Evolutionary conservation across 495 filamentous ascomycete genomes (phyloP).

Genomic region (Penicillium simplicissimum): DNA sequence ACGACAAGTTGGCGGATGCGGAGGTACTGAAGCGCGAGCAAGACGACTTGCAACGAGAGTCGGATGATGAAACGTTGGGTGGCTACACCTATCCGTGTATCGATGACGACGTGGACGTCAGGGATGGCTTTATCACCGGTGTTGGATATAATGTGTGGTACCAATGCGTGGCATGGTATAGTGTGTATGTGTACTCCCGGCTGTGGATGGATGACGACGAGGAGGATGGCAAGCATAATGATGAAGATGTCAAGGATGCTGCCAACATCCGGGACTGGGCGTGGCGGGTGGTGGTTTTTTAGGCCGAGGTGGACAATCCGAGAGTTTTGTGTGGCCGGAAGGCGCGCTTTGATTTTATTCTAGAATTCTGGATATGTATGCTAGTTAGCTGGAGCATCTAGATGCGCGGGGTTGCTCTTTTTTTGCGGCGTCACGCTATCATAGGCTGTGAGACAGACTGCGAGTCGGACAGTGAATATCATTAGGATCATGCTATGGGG

Average conservation of each 20-base stretch:
- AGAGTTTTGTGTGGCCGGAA: conserved; percentile 8
- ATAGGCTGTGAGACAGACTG: conserved; percentile 13
- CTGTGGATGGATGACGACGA: background rate
- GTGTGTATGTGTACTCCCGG: conserved; percentile 10
- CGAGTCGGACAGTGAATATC: conserved; percentile 8
- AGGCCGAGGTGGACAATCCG: conserved; percentile 9
- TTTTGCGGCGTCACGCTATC: background rate
- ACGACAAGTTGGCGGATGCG: background rate
- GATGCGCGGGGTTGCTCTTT: background rate
- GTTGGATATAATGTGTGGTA: background rate
- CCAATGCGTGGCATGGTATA: conserved; percentile 1
- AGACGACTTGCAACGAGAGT: background rate
- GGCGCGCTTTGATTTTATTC: conserved; percentile 13
- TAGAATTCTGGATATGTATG: conserved; percentile 17
- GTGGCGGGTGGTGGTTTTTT: conserved; percentile 12
- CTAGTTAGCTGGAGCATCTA: conserved; percentile 13
- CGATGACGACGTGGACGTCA: conserved; percentile 2
- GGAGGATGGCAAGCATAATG: background rate
- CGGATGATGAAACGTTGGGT: conserved; percentile 2
- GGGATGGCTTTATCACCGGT: conserved; percentile 6
- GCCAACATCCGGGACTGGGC: conserved; percentile 9
- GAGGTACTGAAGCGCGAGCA: conserved; percentile 5
- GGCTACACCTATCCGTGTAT: background rate
- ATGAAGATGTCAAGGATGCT: conserved; percentile 9
- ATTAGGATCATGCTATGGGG: background rate